phyloP scores from a whole-genome alignment of 2,329 filamentous ascomycete species.

The Sclerotinia trifoliorum region DNA sequence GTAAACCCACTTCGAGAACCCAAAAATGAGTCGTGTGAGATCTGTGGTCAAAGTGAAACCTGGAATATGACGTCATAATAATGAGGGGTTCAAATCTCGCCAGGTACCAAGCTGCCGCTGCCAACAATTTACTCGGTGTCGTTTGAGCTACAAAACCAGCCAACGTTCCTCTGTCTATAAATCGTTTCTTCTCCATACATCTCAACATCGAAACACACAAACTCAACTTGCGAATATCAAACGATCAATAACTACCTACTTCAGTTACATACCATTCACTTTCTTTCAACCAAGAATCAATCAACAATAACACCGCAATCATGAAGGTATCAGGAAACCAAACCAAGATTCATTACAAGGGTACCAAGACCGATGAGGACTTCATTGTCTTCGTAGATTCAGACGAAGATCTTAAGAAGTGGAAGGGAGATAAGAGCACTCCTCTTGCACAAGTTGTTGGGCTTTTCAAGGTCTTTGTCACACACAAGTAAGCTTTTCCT shows the following conservation, averaged over 20 bases:
- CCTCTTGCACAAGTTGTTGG: constrained; percentile 83
- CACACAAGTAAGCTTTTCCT: constrained; percentile 70
- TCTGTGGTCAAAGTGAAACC: constrained; percentile 4
- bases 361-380: constrained; percentile 61
- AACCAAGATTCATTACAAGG: constrained; percentile 70
- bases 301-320: constrained; percentile 28
- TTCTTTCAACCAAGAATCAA: constrained; percentile 17
- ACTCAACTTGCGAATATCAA: constrained; percentile 17
- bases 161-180: constrained; percentile 24
- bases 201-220: constrained; percentile 7
- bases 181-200: constrained; percentile 17
- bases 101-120: constrained; percentile 30
- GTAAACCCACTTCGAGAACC: neutral
- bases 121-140: constrained; percentile 16
- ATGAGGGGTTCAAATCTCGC: constrained; percentile 26
- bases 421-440: constrained; percentile 75
- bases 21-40: constrained; percentile 21
- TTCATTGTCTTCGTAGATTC: constrained; percentile 66
- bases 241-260: constrained; percentile 18
- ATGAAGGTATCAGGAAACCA: constrained; percentile 57
- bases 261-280: constrained; percentile 11
- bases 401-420: constrained; percentile 67
- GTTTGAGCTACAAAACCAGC: constrained; percentile 39
- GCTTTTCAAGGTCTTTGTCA: constrained; percentile 85
- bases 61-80: constrained; percentile 19